These are phyloP conservation scores for Leccinum arenicola DNA, from an alignment of 768 basidiomycete species.

Conservation along the genomic window DNA sequence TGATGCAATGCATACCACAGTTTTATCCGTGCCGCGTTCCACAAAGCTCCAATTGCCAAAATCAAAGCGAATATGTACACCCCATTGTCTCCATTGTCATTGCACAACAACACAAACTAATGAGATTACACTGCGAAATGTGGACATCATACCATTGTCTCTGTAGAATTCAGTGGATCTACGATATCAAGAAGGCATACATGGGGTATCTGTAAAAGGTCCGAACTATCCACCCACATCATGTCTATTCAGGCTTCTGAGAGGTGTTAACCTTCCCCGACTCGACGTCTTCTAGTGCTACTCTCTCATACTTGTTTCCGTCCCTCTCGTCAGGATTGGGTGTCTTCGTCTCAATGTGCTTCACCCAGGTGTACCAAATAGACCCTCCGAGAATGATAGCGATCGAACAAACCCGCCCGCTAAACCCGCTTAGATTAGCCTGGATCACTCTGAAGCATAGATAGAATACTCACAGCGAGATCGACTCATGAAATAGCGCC, in stretches of 20 bases:
- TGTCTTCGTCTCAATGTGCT: conserved; percentile 63
- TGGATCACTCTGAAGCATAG: background rate
- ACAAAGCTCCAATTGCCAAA: conserved; percentile 4
- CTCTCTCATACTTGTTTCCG: conserved; percentile 50
- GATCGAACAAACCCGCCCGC: conserved; percentile 81
- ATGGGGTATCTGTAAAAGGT: conserved; percentile 17
- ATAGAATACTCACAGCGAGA: conserved; percentile 60
- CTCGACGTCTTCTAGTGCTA: conserved; percentile 64
- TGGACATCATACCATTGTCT: conserved; percentile 3
- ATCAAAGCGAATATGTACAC: background rate
- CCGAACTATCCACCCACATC: background rate
- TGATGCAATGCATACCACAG: conserved; percentile 5
- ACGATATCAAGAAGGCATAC: conserved; percentile 10
- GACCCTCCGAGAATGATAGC: conserved; percentile 80
- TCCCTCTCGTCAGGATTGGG: conserved; percentile 31
- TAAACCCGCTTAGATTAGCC: conserved; percentile 28
- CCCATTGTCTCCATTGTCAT: background rate
- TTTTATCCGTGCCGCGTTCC: conserved; percentile 2
- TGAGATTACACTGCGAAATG: conserved; percentile 4
- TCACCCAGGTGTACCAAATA: conserved; percentile 85
- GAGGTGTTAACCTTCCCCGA: conserved; percentile 34
- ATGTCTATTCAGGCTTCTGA: conserved; percentile 30
- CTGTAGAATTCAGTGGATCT: conserved; percentile 10
- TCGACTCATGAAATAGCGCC: conserved; percentile 77
- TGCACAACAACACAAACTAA: background rate